Base-by-base conservation (phyloP, 176 grass and related monocot genomes). In the Avena eriantha region DNA sequence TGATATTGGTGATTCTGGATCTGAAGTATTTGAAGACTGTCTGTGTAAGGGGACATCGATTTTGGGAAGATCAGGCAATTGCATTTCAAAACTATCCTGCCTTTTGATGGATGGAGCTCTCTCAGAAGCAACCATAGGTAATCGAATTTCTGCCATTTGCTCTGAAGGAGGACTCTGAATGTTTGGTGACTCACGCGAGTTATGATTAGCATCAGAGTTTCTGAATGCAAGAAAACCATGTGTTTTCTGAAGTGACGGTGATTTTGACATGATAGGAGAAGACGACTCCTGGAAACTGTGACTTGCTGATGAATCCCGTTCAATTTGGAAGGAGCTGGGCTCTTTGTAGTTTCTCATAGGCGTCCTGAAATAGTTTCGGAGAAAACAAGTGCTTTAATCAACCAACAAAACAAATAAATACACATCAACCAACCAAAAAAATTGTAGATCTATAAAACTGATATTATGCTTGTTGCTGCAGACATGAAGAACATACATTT, bases 1-100 rank as follows among this genome's bases (percentile, higher is more conserved):
- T 78, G 97, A 96, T 87, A 99, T 96, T 65, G 97, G 97, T 76
- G 97, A 99, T 89, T 99, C 97, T 78, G 97, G 94, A 16, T 99
- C 92, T 66, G 92, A 99, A 39, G 72, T 86, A 84, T 94, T 94
- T 64, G 97, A 96, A 85, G 88, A 89, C 68, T 93, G 86, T 29
- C 90, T 83, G 13, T 96, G 86, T 46, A 96, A 34, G 59, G 92
- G 86, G 39, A 91, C 88, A 84, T 99, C 97, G 29, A 99, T 96
- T 96, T 99, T 96, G 89, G 97, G 97, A 85, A 99, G 92, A 77
- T 99, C 94, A 1, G 97, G 97, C 81, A 99, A 85, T 80, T 68
- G 86, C 88, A 93, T 93, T 84, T 99, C 97, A 72, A 99, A 96
- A 80, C 94, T 96, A 53, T 94, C 94, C 87, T 94, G 93, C 58